Evolutionary conservation across 176 grass and related monocot species (phyloP), one percentile per base, ranked within the genome.

Genomic region (Leersia perrieri): DNA sequence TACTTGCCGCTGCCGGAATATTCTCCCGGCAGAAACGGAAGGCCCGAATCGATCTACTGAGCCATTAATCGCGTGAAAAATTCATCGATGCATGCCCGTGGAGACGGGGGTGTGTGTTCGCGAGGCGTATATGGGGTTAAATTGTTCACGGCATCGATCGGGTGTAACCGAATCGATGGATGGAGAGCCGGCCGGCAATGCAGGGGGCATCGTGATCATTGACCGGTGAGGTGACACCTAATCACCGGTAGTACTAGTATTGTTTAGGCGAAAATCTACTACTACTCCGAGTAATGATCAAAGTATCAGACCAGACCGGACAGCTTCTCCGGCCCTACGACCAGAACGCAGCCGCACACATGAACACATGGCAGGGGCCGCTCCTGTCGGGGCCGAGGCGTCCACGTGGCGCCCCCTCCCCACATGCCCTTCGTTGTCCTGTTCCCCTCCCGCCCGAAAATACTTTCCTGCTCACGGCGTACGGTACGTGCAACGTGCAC

Each of bases 331-430:
- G 49, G 72, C 67, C 67, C 64, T 25, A 49, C 25, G 49, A 53
- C 81, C 81, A 40, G 62, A 74, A 62, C 34, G 53, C 53, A 72
- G 79, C 67, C 31, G 73, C 82, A 63, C 81, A 38, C 76, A 28
- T 30, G 76, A 23, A 70, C 76, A 89, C 87, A 80, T 89, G 87
- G 70, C 76, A 16, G 70, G 63, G 16, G 9, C 75, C 81, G 63
- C 51, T 33, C 82, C 15, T 55, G 75, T 79, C 83, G 75, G 68
- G 53, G 9, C 15, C 15, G 27, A 34, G 42, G 51, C 39, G 26
- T 72, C 84, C 84, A 74, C 76, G 84, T 58, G 60, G 76, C 42
- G 22, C 27, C 60, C 41, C 33, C 69, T 15, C 18, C 18, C 60
- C 76, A 80, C 84, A 80, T 80, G 76, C 60, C 69, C 33, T 44